Evolutionary conservation across 2,329 filamentous ascomycete species (phyloP).

Genomic region (Mycosphaerella arachidis): DNA sequence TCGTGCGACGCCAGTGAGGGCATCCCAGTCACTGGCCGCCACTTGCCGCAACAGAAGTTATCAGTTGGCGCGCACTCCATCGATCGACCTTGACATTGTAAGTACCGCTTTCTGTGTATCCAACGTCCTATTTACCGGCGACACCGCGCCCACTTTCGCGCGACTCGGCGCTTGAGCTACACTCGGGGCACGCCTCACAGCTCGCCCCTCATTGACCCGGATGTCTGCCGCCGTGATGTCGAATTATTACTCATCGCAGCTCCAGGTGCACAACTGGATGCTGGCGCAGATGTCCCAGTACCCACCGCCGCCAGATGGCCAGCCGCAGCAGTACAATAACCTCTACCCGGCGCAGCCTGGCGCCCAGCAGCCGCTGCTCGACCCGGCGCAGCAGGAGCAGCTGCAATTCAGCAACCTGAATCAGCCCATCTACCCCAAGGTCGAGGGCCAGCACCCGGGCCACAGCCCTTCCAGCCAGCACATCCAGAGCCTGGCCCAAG

Average conservation of each 20-base stretch:
- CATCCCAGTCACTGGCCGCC: conserved; percentile 23
- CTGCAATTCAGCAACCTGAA: conserved; percentile 33
- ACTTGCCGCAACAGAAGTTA: conserved; percentile 24
- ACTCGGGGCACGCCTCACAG: conserved; percentile 13
- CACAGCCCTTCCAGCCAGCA: conserved; percentile 28
- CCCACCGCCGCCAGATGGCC: conserved; percentile 32
- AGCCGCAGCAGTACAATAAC: conserved; percentile 32
- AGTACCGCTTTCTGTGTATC: conserved; percentile 20
- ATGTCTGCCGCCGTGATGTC: conserved; percentile 33
- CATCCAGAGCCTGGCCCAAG: conserved; percentile 31
- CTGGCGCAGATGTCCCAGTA: conserved; percentile 34
- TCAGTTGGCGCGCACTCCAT: conserved; percentile 17
- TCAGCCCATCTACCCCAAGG: conserved; percentile 34
- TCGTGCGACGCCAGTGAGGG: conserved; percentile 24
- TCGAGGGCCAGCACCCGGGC: conserved; percentile 27
- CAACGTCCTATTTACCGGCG: conserved; percentile 23
- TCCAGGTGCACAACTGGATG: conserved; percentile 34
- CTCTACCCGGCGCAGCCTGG: conserved; percentile 30
- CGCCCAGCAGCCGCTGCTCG: conserved; percentile 30
- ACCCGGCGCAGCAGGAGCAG: conserved; percentile 32
- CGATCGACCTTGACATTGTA: conserved; percentile 21
- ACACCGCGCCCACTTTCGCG: conserved; percentile 23
- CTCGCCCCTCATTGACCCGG: conserved; percentile 18
- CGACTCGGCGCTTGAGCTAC: conserved; percentile 17
- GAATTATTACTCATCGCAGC: conserved; percentile 31